A percentile compares a stretch with the other conserved stretches of the same genome.
phyloP scores from a whole-genome alignment of 2,329 filamentous ascomycete genomes.

The Fusarium caatingaense region DNA sequence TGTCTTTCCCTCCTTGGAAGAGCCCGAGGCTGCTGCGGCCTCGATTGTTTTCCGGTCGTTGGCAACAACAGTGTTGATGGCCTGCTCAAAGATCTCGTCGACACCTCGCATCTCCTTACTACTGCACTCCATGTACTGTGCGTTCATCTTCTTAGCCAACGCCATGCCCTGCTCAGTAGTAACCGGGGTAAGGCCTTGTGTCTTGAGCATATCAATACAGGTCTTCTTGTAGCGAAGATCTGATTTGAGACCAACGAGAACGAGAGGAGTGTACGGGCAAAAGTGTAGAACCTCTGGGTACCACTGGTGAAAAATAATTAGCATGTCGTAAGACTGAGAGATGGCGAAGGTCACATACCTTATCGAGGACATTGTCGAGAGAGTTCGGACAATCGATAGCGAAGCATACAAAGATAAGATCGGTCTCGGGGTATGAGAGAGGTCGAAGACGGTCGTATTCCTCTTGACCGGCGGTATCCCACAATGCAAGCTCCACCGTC shows the following conservation, averaged over 20 bases:
- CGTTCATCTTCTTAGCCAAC: constrained; percentile 93
- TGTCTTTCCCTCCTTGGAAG: constrained; percentile 53
- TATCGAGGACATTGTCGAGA: constrained; percentile 97
- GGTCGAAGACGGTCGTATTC: constrained; percentile 97
- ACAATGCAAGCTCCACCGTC: constrained; percentile 94
- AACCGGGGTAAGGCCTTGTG: constrained; percentile 94
- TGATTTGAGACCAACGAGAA: constrained; percentile 96
- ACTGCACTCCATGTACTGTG: constrained; percentile 97
- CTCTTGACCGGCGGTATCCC: constrained; percentile 98
- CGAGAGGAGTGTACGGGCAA: constrained; percentile 95
- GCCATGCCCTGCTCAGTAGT: constrained; percentile 88
- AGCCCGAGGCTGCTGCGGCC: constrained; percentile 55
- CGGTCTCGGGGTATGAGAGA: constrained; percentile 96
- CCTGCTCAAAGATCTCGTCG: constrained; percentile 93
- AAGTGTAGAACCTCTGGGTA: constrained; percentile 99
- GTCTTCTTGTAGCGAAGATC: constrained; percentile 95
- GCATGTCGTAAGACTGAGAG: background rate
- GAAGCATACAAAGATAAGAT: constrained; percentile 98
- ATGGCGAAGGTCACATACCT: constrained; percentile 67
- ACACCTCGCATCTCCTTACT: constrained; percentile 97
- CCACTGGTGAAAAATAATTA: constrained; percentile 71
- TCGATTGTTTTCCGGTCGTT: constrained; percentile 77
- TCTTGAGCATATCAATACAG: constrained; percentile 98
- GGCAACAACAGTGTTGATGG: constrained; percentile 88
- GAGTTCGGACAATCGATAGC: constrained; percentile 99